Evolutionary conservation across 306 rosid genomes (phyloP), one percentile per base, ranked within the genome.

Genomic region (Pueraria montana): DNA sequence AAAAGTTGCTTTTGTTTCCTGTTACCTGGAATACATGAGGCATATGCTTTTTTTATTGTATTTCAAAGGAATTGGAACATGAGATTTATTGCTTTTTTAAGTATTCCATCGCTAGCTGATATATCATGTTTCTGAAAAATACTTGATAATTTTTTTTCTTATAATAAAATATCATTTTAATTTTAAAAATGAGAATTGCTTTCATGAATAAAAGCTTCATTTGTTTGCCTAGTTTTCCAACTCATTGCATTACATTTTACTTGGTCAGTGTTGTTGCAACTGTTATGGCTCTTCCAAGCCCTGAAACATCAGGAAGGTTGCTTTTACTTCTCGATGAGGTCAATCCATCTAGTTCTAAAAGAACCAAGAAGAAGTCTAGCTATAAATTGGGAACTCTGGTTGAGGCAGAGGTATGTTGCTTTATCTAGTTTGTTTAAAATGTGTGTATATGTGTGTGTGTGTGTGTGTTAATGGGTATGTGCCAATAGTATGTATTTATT

Each of bases 351-450:
- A 84, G 91, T 83, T 90, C 96, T 74, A 96, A 92, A 88, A 87
- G 96, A 84, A 84, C 88, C 68, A 96, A 91, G 82, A 92, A 89
- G 90, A 91, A 87, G 78, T 89, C 90, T 78, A 84, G 86, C 86
- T 88, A 89, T 83, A 84, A 87, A 68, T 91, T 94, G 86, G 99
- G 99, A 77, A 90, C 94, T 82, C 74, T 92, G 74, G 96, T 96
- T 88, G 92, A 93, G 78, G 99, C 97, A 14, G 99, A 96, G 98
- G 99, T 95, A 88, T 69, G 80, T 45, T 26, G 75, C 30, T 82
- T 45, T 76, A 42, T 85, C 66, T 73, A 59, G 62, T 67, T 40
- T 72, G 24, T 73, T 50, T 82, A 43, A 62, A n/a, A 14, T 52
- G 7, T 49, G 23, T 21, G 3, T 36, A 11, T 30, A n/a, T 58